Conservation (phyloP, 2,329 filamentous ascomycete genomes). For the Salinomyces thailandicus region DNA sequence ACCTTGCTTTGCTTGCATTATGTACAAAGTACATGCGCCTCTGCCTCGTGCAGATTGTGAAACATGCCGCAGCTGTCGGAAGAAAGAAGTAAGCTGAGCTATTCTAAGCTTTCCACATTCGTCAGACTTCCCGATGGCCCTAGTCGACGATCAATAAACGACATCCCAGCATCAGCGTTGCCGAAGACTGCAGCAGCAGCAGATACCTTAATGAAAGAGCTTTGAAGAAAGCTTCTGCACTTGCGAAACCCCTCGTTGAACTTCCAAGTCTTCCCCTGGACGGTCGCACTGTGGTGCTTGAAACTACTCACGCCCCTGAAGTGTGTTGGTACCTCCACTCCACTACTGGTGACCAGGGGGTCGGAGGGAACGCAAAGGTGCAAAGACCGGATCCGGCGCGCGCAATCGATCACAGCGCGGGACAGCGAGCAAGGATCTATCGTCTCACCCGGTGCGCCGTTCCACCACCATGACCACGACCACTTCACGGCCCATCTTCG, state of each 20-base stretch:
- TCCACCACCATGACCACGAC: background rate
- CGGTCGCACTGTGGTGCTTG: too few species aligned
- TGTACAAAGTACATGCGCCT: background rate
- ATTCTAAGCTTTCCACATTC: background rate
- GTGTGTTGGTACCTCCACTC: too few species aligned
- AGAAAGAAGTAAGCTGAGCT: background rate
- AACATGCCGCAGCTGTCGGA: background rate
- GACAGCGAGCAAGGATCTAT: conserved; percentile 4
- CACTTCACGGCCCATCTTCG: conserved; percentile 24
- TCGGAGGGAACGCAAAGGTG: too few species aligned
- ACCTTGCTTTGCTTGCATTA: too few species aligned
- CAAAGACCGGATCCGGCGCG: too few species aligned
- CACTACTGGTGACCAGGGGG: too few species aligned
- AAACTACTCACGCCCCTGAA: too few species aligned
- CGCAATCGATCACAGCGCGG: conserved; percentile 3
- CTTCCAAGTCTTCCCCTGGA: too few species aligned
- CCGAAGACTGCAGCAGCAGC: too few species aligned
- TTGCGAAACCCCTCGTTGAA: too few species aligned
- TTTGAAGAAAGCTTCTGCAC: too few species aligned
- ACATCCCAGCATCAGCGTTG: background rate
- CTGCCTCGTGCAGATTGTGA: background rate
- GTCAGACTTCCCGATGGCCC: conserved; percentile 5
- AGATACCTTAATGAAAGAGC: too few species aligned
- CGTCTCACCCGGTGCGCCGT: conserved; percentile 3
- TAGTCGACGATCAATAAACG: conserved; percentile 8